Evolutionary conservation across 331 rosid species (phyloP), one percentile per base, ranked within the genome.

Genomic region (Malus hybrid): DNA sequence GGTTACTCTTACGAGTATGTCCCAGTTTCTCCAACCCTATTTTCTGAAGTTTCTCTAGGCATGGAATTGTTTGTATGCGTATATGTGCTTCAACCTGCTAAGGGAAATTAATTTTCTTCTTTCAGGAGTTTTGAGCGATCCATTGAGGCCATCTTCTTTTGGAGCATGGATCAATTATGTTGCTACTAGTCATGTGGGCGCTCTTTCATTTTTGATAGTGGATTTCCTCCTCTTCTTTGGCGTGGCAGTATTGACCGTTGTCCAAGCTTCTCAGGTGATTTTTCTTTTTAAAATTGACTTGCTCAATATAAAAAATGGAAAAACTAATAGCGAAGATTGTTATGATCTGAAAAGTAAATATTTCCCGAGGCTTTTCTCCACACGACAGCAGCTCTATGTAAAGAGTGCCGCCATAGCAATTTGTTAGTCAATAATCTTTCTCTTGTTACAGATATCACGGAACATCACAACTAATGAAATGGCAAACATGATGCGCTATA

Each of bases 391-490:
- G 67, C 67, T 62, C 65, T 42, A 4, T 44, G 20, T 42, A 24
- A 44, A 24, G 29, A 9, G 34, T 11, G 42, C 42, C 42, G 31
- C 29, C 31, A 10, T 10, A 59, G 64, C 18, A 16, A 16, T 50
- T 56, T 57, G 14, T 27, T 16, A 56, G 34, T 71, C 33, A 54
- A 69, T 70, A 36, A 33, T 8, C 56, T 46, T 11, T 36, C 44
- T 27, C 24, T 14, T 57, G 39, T 46, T 29, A 20, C 82, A 95
- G 99, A 92, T 95, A 71, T 75, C 99, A 10, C 97, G 85, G 33
- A 95, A 95, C 74, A 84, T 92, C 73, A 95, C 99, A 4, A 92
- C 99, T 76, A 95, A 95, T 56, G 99, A 95, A 83, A 88, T 86
- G 93, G 97, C 97, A 19, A 95, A 95, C 75, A 81, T 77, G n/a